A percentile compares a stretch with the other conserved stretches of the same genome.
These are phyloP conservation scores for Bipolaris victoriae DNA, from an alignment of 2,329 filamentous ascomycete species.

Conservation along the genomic window DNA sequence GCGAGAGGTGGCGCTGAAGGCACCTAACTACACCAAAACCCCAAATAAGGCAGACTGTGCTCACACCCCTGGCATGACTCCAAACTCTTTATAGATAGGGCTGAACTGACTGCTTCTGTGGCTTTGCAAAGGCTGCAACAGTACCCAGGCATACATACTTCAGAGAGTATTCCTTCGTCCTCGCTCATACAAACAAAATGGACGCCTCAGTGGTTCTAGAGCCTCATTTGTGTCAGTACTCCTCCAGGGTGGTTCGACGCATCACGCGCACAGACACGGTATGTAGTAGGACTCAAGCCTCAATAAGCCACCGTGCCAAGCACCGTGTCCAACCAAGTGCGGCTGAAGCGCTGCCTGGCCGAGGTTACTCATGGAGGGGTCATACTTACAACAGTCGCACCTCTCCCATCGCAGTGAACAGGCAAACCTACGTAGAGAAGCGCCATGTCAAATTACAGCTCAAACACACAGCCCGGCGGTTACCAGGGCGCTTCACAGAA, in stretches of 20 bases:
- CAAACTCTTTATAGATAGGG: no score
- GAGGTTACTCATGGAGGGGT: neutral
- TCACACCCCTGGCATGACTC: no score
- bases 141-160: no score
- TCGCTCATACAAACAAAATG: no score
- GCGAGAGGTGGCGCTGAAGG: no score
- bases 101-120: no score
- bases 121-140: no score
- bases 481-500: constrained; percentile 3
- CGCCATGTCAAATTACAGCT: constrained; percentile 42
- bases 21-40: no score
- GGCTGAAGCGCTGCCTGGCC: neutral
- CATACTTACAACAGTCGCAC: neutral
- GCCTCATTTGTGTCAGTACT: no score
- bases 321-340: neutral
- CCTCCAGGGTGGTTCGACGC: neutral
- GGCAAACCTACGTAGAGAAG: neutral
- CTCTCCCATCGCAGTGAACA: neutral
- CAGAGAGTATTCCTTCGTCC: no score
- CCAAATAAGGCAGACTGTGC: no score
- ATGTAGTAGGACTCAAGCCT: neutral
- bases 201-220: no score
- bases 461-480: neutral
- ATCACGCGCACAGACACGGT: neutral
- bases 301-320: neutral